Evolutionary conservation across 148 eudicot genomes (phyloP).

Genomic region (Fagopyrum homotropicum): DNA sequence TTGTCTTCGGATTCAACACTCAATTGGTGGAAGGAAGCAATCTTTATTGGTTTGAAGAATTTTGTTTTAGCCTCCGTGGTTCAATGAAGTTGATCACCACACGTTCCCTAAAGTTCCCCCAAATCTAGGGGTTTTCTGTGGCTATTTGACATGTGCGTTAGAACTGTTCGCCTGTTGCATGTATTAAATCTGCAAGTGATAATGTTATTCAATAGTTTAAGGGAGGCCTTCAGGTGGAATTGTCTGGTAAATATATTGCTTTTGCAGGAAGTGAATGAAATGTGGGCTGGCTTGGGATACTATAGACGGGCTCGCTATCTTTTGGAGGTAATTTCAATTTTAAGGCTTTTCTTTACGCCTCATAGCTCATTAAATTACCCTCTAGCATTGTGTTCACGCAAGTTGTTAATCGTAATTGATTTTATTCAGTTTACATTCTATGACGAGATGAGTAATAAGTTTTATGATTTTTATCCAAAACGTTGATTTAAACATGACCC

Average conservation of each 20-base stretch:
- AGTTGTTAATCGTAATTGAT: neutral
- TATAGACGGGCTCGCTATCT: conserved; percentile 82
- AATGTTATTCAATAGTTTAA: neutral
- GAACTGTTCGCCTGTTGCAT: neutral
- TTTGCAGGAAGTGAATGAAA: conserved; percentile 92
- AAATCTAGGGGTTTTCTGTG: neutral
- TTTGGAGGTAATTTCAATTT: conserved; percentile 53
- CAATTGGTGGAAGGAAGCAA: neutral
- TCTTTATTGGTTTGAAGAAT: neutral
- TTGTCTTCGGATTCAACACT: neutral
- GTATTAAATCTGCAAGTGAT: neutral
- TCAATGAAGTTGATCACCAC: neutral
- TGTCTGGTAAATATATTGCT: neutral
- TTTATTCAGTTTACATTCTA: conserved; percentile 2
- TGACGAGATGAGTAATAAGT: neutral
- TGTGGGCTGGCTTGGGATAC: conserved; percentile 99
- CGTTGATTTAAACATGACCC: too few species aligned
- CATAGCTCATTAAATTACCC: neutral
- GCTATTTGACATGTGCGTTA: neutral
- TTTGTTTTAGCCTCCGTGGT: neutral
- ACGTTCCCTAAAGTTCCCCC: neutral
- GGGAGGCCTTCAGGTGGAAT: neutral
- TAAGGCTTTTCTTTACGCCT: neutral
- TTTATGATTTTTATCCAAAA: too few species aligned
- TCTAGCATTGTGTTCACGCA: neutral